Base-by-base conservation (phyloP, 192 early-diverging fungal species). In the Podila horticola region DNA sequence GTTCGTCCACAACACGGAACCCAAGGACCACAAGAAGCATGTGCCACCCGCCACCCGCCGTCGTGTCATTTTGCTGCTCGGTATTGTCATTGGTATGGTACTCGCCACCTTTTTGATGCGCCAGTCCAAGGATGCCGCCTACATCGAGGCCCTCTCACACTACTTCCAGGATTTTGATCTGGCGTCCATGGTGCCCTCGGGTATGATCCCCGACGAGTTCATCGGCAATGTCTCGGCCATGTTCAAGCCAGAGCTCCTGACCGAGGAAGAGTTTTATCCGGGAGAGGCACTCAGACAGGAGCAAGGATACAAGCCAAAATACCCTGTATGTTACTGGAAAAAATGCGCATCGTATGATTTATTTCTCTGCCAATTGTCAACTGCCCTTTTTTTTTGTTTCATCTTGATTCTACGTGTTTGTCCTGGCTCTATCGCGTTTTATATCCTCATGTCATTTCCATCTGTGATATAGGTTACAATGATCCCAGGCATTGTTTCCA, bases 401-500 rank as follows among this genome's bases (percentile, higher is more conserved):
- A 22, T 71, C 30, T 31, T 52, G 62, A 24, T 5, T 24, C 36
- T 19, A 34, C 28, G 8, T 26, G 66, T 28, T 50, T 29, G 57
- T 11, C 0, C 26, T 15, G 34, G 12, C 10, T 24, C 24, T 24
- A 24, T 28, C 29, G 17, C 10, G 4, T 13, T n/a, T 11, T 30
- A 11, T 48, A 20, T 71, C 85, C 75, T 58, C 89, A 81, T 52
- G 71, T 64, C 65, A n/a, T 83, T 13, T 66, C 75, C 33, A 66
- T 74, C 12, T 74, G 66, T 58, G 50, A 86, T 84, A 64, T 91
- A 91, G 58, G 94, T 97, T 0, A 88, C 95, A 0, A 72, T 97
- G 64, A 92, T 97, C 15, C 96, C 95, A 0, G 96, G 96, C 13
- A 95, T 97, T 70, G 93, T 95, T 12, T 94, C 93, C 0, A 93